Evolutionary conservation across 2,329 filamentous ascomycete genomes (phyloP).

Genomic region (Myriosclerotinia curreyana): DNA sequence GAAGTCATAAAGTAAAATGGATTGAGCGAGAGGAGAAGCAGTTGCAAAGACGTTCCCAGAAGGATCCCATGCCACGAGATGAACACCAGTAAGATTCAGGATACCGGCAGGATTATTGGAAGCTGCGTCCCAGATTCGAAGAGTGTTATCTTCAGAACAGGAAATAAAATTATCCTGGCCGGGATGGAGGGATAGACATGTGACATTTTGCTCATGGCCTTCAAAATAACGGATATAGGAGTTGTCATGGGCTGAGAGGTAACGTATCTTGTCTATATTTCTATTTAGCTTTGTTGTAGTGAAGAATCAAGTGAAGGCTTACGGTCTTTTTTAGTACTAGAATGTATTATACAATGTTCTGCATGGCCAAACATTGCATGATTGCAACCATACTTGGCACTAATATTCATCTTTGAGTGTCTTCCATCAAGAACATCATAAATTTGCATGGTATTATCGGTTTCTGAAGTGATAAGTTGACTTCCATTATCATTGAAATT

Average conservation of each 20-base stretch:
- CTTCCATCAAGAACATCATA: conserved; percentile 92
- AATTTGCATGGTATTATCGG: conserved; percentile 92
- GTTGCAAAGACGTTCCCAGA: conserved; percentile 90
- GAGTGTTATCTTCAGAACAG: conserved; percentile 84
- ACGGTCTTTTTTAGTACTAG: conserved; percentile 92
- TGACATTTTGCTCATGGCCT: conserved; percentile 83
- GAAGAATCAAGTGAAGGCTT: conserved; percentile 32
- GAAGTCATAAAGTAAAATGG: conserved; percentile 85
- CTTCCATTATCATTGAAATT: conserved; percentile 97
- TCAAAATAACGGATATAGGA: conserved; percentile 95
- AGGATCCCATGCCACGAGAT: conserved; percentile 85
- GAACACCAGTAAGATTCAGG: conserved; percentile 75
- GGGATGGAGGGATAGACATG: conserved; percentile 78
- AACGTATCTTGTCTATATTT: conserved; percentile 71
- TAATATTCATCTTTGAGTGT: conserved; percentile 82
- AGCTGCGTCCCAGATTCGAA: conserved; percentile 80
- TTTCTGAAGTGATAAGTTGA: conserved; percentile 83
- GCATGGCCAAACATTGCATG: conserved; percentile 93
- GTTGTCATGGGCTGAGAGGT: conserved; percentile 90
- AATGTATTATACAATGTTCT: conserved; percentile 82
- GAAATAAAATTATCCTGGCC: conserved; percentile 89
- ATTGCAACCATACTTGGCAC: conserved; percentile 96
- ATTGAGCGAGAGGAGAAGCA: conserved; percentile 74
- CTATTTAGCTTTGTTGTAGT: neutral
- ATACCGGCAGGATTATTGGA: conserved; percentile 76